Evolutionary conservation across 2,329 filamentous ascomycete species (phyloP).

Genomic region (Pseudogymnoascus sp.): DNA sequence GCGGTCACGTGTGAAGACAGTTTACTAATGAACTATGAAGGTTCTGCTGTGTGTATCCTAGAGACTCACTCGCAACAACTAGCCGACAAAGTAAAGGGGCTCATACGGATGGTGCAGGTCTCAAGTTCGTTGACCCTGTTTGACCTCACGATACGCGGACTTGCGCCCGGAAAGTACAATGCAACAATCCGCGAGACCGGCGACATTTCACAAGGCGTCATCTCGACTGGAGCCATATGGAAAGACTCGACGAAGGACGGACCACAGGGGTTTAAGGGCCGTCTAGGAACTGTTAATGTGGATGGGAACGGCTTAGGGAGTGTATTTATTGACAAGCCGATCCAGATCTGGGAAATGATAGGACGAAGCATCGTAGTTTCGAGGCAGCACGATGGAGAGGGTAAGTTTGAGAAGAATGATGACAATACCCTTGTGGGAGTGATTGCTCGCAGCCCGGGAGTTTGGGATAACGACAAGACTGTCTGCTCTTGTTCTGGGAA

Average conservation of each 20-base stretch:
- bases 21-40: constrained; percentile 34
- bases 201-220: constrained; percentile 76
- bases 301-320: constrained; percentile 66
- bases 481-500: constrained; percentile 97
- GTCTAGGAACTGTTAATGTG: constrained; percentile 69
- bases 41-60: constrained; percentile 87
- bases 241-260: constrained; percentile 35
- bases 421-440: constrained; percentile 83
- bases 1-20: neutral
- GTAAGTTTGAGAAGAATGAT: constrained; percentile 60
- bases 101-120: constrained; percentile 92
- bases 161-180: constrained; percentile 71
- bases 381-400: constrained; percentile 50
- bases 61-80: constrained; percentile 65
- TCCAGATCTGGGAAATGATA: constrained; percentile 94
- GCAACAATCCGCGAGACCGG: constrained; percentile 81
- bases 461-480: constrained; percentile 98
- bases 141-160: constrained; percentile 77
- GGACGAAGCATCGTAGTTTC: constrained; percentile 86
- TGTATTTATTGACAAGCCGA: constrained; percentile 70
- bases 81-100: constrained; percentile 65
- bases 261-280: constrained; percentile 43
- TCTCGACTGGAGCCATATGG: constrained; percentile 76
- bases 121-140: constrained; percentile 69
- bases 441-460: constrained; percentile 89